Evolutionary conservation across 305 asterid species (phyloP), one percentile per base, ranked within the genome.

Genomic region (Plantago coronopus): DNA sequence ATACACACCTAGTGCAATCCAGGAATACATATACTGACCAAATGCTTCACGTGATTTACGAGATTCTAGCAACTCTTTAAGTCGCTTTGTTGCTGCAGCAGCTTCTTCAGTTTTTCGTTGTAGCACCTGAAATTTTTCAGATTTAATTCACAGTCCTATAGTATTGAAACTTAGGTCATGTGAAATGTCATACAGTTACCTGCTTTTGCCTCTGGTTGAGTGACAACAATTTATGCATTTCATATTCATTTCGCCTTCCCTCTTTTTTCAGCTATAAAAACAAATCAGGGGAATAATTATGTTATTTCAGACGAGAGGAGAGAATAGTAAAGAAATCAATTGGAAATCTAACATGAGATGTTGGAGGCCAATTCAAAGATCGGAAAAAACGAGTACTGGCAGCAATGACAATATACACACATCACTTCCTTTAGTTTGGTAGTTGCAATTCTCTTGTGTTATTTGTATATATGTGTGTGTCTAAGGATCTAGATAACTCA

Each of bases 71-170:
- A 94, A 70, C 61, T 94, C 97, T 79, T 94, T 87, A 61, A 94
- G 97, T 40, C 97, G 87, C 64, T 86, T 94, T 42, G 94, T 78
- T 38, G 96, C 99, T 83, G 81, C 85, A 42, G 95, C 78, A 70
- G 99, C 95, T 77, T 89, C 97, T 79, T 94, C 99, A 17, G 97
- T 82, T 78, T 94, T 94, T 22, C 97, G 80, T 64, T 89, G 97
- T 77, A 94, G 64, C 27, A 94, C 99, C 99, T 93, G 77, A 59
- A 44, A 73, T 54, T 55, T 25, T 22, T 13, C 18, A 53, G 20
- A 57, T 46, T 45, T 46, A 20, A n/a, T 60, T 50, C 19, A 29
- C 40, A 23, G 8, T 17, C 46, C 29, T n/a, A 21, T 29, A 44
- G 12, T 17, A n/a, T 37, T 43, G 17, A 20, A 38, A 31, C 31